Percentiles rank a stretch among this genome's conserved stretches.
phyloP scores from a whole-genome alignment of 1,139 yeast genomes.

The Saccharomyces hybrid region DNA sequence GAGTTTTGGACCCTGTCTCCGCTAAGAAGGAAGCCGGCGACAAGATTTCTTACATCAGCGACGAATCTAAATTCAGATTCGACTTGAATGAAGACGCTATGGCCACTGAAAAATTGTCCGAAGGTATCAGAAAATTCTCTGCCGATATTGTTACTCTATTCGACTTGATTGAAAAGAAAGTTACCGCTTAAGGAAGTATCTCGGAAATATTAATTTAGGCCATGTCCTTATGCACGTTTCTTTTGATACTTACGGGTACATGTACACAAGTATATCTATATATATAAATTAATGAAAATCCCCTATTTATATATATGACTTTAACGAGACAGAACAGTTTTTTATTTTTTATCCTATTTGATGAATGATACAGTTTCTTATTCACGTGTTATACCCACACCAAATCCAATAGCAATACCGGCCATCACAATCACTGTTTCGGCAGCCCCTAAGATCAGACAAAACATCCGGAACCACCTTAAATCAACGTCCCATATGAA shows the following conservation, averaged over 20 bases:
- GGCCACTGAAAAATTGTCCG: constrained; percentile 97
- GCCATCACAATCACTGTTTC: constrained; percentile 21
- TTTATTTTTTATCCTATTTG: not conserved
- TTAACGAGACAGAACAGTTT: not conserved
- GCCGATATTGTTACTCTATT: constrained; percentile 87
- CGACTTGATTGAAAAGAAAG: constrained; percentile 67
- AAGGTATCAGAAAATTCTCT: constrained; percentile 96
- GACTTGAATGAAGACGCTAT: constrained; percentile 91
- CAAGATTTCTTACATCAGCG: constrained; percentile 74
- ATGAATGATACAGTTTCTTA: constrained; percentile 1
- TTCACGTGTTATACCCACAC: constrained; percentile 29
- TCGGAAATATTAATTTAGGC: not conserved
- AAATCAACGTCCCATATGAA: constrained; percentile 25
- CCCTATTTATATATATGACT: not conserved
- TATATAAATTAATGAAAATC: not conserved
- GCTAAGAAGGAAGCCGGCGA: constrained; percentile 48
- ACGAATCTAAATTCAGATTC: constrained; percentile 89
- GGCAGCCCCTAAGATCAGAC: constrained; percentile 15
- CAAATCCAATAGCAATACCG: constrained; percentile 32
- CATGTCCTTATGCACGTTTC: not conserved
- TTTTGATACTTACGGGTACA: not conserved
- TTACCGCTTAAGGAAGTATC: constrained; percentile 35
- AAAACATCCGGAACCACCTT: constrained; percentile 18
- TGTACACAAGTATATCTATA: not conserved
- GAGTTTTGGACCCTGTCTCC: constrained; percentile 58